A percentile compares a stretch with the other conserved stretches of the same genome.
phyloP scores from a whole-genome alignment of 768 basidiomycete genomes.

The Trichaptum fuscoviolaceum region DNA sequence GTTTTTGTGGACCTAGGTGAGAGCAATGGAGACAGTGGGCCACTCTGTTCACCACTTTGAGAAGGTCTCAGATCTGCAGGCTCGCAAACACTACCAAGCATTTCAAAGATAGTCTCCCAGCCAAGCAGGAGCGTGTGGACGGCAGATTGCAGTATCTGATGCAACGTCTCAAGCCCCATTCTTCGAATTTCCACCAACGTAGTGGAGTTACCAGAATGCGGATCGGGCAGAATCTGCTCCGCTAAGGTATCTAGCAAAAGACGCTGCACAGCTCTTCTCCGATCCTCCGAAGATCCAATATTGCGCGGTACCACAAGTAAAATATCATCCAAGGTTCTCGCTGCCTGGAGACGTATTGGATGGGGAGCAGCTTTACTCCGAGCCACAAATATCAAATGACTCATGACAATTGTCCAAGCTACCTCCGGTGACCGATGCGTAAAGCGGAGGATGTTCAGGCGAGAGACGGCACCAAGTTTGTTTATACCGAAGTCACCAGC shows the following conservation, averaged over 20 bases:
- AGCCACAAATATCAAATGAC: slow-evolving; percentile 75
- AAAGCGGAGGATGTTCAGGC: slow-evolving; percentile 83
- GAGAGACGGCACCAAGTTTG: slow-evolving; percentile 73
- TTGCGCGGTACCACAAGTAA: slow-evolving; percentile 74
- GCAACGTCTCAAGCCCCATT: slow-evolving; percentile 86
- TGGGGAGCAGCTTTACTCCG: slow-evolving; percentile 66
- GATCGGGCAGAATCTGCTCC: slow-evolving; percentile 60
- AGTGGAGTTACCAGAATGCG: slow-evolving; percentile 37
- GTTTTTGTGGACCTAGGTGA: slow-evolving; percentile 33
- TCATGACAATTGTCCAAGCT: slow-evolving; percentile 80
- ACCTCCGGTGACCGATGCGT: slow-evolving; percentile 77
- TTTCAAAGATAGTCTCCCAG: slow-evolving; percentile 91
- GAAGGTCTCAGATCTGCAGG: slow-evolving; percentile 38
- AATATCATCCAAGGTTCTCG: slow-evolving; percentile 81
- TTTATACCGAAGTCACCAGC: slow-evolving; percentile 91
- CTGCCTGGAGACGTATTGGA: slow-evolving; percentile 82
- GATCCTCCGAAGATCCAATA: slow-evolving; percentile 50
- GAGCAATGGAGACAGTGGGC: slow-evolving; percentile 33
- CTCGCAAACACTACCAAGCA: slow-evolving; percentile 84
- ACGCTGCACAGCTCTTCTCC: slow-evolving; percentile 68
- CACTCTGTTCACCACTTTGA: slow-evolving; percentile 33
- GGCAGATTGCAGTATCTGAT: slow-evolving; percentile 84
- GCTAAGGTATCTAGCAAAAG: slow-evolving; percentile 84
- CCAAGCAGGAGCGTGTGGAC: slow-evolving; percentile 90
- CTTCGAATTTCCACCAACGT: slow-evolving; percentile 71